Percentiles rank a stretch among this genome's conserved stretches.
phyloP scores from a whole-genome alignment of 177 flowering plant species.

The Tripterygium wilfordii region DNA sequence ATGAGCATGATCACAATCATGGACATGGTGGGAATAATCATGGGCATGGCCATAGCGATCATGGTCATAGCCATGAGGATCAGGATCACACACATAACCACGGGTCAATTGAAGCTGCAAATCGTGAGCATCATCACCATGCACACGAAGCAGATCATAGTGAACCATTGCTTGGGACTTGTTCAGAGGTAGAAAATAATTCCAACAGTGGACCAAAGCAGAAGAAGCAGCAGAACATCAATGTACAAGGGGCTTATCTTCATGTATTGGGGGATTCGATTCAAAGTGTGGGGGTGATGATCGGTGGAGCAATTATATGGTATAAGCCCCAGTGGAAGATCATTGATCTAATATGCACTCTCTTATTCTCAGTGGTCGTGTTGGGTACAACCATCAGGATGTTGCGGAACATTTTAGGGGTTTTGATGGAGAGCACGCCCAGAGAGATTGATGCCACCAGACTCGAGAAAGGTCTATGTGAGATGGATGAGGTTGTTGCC shows the following conservation, averaged over 20 bases:
- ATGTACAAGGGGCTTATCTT: slow-evolving; percentile 85
- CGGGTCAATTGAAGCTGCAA: slow-evolving; percentile 12
- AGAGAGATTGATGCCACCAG: slow-evolving; percentile 82
- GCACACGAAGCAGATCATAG: slow-evolving; percentile 15
- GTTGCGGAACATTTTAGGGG: slow-evolving; percentile 74
- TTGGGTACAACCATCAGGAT: slow-evolving; percentile 68
- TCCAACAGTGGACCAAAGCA: slow-evolving; percentile 9
- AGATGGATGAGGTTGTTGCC: slow-evolving; percentile 81
- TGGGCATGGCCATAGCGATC: slow-evolving; percentile 27
- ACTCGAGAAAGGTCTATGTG: slow-evolving; percentile 75
- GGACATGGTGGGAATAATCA: slow-evolving; percentile 24
- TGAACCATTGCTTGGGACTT: slow-evolving; percentile 33
- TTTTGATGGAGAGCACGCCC: slow-evolving; percentile 93
- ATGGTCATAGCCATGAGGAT: slow-evolving; percentile 1
- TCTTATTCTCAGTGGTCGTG: slow-evolving; percentile 66
- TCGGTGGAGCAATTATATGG: slow-evolving; percentile 87
- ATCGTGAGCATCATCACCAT: slow-evolving; percentile 32
- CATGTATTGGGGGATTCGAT: slow-evolving; percentile 86
- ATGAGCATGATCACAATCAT: slow-evolving; percentile 18
- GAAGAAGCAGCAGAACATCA: slow-evolving; percentile 61
- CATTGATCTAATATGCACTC: slow-evolving; percentile 81
- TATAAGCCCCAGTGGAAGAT: slow-evolving; percentile 79
- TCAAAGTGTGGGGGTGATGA: slow-evolving; percentile 87
- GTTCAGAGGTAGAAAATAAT: slow-evolving; percentile 16
- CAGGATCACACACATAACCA: slow-evolving; percentile 34